Percentiles rank a stretch among this genome's conserved stretches.
Conservation (phyloP, 2,329 filamentous ascomycete genomes). For the Biscogniauxia mediterranea region DNA sequence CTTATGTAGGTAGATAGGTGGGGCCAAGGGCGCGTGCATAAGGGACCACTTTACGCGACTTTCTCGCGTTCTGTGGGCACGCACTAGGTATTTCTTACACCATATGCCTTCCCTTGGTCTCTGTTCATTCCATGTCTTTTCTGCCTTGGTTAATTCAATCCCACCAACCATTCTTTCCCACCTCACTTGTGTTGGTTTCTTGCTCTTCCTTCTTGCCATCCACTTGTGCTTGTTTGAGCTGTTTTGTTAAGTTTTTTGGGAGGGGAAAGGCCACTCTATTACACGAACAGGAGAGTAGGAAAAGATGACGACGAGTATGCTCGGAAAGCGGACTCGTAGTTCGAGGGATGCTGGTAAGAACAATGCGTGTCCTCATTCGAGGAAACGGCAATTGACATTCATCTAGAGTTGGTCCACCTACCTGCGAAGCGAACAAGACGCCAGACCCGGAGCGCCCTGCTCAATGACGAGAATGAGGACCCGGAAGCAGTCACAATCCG, state of each 20-base stretch:
- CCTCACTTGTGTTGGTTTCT: background rate
- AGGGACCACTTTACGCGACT: constrained; percentile 29
- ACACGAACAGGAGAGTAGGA: constrained; percentile 3
- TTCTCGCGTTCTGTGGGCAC: constrained; percentile 23
- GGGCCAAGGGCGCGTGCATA: background rate
- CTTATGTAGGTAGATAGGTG: background rate
- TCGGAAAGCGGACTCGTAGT: constrained; percentile 47
- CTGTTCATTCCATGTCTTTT: constrained; percentile 1
- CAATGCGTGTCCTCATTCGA: constrained; percentile 10
- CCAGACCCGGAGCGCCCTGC: constrained; percentile 39
- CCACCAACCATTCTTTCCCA: constrained; percentile 8
- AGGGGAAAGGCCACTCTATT: background rate
- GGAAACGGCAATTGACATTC: constrained; percentile 20
- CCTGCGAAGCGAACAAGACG: constrained; percentile 49
- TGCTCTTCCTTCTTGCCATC: background rate
- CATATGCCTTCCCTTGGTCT: constrained; percentile 1
- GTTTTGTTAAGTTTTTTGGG: background rate
- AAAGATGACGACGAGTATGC: constrained; percentile 34
- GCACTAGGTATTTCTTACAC: constrained; percentile 14
- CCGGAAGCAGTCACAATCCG: constrained; percentile 43
- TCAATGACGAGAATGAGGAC: constrained; percentile 69
- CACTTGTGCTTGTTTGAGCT: background rate
- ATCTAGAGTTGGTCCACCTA: constrained; percentile 29
- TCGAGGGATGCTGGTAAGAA: constrained; percentile 36
- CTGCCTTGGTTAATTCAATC: constrained; percentile 10